Evolutionary conservation across 2,329 filamentous ascomycete genomes (phyloP), one percentile per base, ranked within the genome.

Genomic region (Arthrobotrys conoides): DNA sequence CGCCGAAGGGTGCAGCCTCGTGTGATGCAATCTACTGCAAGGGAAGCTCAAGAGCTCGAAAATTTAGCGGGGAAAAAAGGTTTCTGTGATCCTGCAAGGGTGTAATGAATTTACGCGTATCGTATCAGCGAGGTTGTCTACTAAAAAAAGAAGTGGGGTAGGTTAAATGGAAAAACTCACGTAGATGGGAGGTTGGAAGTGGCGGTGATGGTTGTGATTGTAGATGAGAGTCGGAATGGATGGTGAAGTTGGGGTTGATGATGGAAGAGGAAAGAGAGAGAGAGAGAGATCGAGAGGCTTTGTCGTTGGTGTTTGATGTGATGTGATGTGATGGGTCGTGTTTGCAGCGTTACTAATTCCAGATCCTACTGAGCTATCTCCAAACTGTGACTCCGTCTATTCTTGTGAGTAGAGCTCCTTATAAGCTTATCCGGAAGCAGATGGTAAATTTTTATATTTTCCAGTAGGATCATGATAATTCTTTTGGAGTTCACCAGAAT

Each of bases 1-100:
- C 75, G 75, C 55, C 53, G 68, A 68, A 77, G 75, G 75, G 75
- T 78, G 75, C 75, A 78, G 75, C 75, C 75, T 78, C 75, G 75
- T 78, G 75, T 78, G 75, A 72, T 78, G 75, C 68, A 77, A 71
- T 71, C 68, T 24, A 20, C 55, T 71, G 46, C 51, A 78, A 46
- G 68, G 75, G 68, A 68, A 78, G 75, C 73, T 71, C 49, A 36
- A 41, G 63, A 77, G 73, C 68, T 72, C 64, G 75, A 78, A 72
- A 71, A 68, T 78, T 72, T 78, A 69, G 75, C 75, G 75, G 75
- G 75, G 38, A n/a, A n/a, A 41, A 41, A 41, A 12, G 38, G 36
- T 38, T 41, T n/a, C 12, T 41, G 14, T 41, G 68, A 64, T 69
- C 68, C 75, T 78, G 38, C 63, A 65, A 49, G 63, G 41, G 27